Percentiles rank a stretch among this genome's conserved stretches.
Conservation (phyloP, 2,329 filamentous ascomycete genomes). For the Claviceps sp. region DNA sequence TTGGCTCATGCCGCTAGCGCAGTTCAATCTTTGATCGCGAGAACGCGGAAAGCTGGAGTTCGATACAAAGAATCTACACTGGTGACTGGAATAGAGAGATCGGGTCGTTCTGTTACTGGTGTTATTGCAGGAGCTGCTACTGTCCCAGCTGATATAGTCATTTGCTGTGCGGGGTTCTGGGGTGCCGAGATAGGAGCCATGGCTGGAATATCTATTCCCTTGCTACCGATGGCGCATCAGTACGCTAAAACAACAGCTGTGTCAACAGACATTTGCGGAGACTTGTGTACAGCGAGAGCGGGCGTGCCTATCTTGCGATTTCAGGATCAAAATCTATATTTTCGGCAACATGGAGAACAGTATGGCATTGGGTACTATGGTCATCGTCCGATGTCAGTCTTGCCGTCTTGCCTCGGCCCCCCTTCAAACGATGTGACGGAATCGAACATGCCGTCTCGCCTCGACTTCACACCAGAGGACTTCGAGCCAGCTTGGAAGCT, state of each 20-base stretch:
- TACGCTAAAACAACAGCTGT: slow-evolving; percentile 49
- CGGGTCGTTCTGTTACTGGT: slow-evolving; percentile 37
- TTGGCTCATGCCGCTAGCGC: slow-evolving; percentile 47
- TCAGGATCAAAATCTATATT: slow-evolving; percentile 52
- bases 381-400: slow-evolving; percentile 47
- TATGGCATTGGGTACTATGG: slow-evolving; percentile 53
- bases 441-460: slow-evolving; percentile 49
- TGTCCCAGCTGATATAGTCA: slow-evolving; percentile 44
- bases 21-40: slow-evolving; percentile 45
- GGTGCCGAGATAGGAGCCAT: slow-evolving; percentile 51
- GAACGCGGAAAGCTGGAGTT: slow-evolving; percentile 44
- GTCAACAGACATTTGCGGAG: slow-evolving; percentile 21
- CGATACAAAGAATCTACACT: slow-evolving; percentile 40
- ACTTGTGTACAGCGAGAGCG: slow-evolving; percentile 30
- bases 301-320: slow-evolving; percentile 45
- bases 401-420: slow-evolving; percentile 37
- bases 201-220: slow-evolving; percentile 42
- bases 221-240: slow-evolving; percentile 49
- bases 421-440: slow-evolving; percentile 42
- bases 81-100: slow-evolving; percentile 42
- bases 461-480: slow-evolving; percentile 45
- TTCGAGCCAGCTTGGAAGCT: slow-evolving; percentile 48
- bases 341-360: slow-evolving; percentile 49
- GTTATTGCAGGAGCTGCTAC: slow-evolving; percentile 35
- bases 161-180: slow-evolving; percentile 54